Evolutionary conservation across 2,329 filamentous ascomycete species (phyloP), one percentile per base, ranked within the genome.

Genomic region (Knoxdaviesia proteae): DNA sequence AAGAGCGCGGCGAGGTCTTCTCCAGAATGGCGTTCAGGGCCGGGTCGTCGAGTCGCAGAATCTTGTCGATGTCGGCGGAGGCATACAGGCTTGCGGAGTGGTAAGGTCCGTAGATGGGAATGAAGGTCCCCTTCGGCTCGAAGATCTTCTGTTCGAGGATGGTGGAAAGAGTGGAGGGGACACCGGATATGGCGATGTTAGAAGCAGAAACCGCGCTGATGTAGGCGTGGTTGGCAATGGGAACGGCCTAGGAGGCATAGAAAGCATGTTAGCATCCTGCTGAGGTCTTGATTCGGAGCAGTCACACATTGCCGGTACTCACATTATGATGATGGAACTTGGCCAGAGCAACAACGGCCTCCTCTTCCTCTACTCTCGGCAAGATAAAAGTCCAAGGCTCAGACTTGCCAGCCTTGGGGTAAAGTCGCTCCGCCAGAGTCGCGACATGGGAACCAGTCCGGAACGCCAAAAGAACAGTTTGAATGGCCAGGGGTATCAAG

Each of bases 331-430:
- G 54, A 56, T 80, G 69, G 58, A 80, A 81, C n/a, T 64, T 61
- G 38, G 57, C 58, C 7, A 80, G 60, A 9, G 64, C 61, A 37
- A 58, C 58, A 50, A 61, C 64, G 5, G 69, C 69, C 20, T 67
- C 61, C 34, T 62, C 55, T 48, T 74, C 68, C 38, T 61, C 64
- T 38, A 68, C 60, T 38, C 65, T 68, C n/a, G 74, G 63, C 42
- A 80, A 64, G 47, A 80, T 71, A 45, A 71, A 74, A 6, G 77
- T 78, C 78, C 78, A 83, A 51, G 70, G 69, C 48, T 74, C 66
- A 10, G 71, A 70, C 36, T 53, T 53, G n/a, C 59, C 59, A 29
- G 41, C 48, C 6, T 58, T 49, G 6, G 61, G 59, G 47, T 52
- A 58, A 36, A 70, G 53, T 47, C 57, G 56, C 48, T 70, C 63